Conservation (phyloP, 352 stramenopile genomes). For the Phytophthora quininea region DNA sequence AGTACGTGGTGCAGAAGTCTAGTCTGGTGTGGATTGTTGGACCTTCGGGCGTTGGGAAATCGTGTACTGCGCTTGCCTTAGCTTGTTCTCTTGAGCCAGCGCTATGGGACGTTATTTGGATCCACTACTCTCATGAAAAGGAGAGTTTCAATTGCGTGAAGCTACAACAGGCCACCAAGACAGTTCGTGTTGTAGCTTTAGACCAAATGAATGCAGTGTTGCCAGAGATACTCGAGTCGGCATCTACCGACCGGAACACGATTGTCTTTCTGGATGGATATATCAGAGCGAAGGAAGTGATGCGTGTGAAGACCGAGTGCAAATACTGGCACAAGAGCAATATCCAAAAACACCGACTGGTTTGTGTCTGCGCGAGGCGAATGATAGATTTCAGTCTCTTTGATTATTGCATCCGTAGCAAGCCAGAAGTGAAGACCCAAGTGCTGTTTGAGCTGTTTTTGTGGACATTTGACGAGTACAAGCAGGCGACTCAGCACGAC, state of each 20-base stretch:
- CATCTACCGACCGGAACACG: not conserved
- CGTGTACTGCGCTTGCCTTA: slow-evolving; percentile 11
- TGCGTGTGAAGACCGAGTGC: not conserved
- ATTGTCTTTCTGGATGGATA: slow-evolving; percentile 22
- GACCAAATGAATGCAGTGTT: slow-evolving; percentile 5
- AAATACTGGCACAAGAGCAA: not conserved
- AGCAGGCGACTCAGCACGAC: not conserved
- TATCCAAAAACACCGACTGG: not conserved
- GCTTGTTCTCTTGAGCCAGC: slow-evolving; percentile 2
- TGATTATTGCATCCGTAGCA: not conserved
- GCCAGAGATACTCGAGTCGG: slow-evolving; percentile 4
- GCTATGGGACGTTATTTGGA: slow-evolving; percentile 12
- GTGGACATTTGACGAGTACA: not conserved
- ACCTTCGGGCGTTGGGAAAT: slow-evolving; percentile 10
- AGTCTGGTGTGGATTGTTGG: slow-evolving; percentile 9
- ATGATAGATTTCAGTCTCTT: not conserved
- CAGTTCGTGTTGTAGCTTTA: slow-evolving; percentile 8
- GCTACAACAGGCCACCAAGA: slow-evolving; percentile 5
- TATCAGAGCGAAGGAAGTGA: not conserved
- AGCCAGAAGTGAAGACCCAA: not conserved
- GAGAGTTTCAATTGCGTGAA: slow-evolving; percentile 14
- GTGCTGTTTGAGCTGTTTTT: not conserved
- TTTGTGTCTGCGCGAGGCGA: not conserved
- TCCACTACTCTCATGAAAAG: slow-evolving; percentile 4
- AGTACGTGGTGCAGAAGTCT: slow-evolving; percentile 6